These are phyloP conservation scores for Artemisia annua DNA, from an alignment of 129 eudicot species.

Conservation along the genomic window DNA sequence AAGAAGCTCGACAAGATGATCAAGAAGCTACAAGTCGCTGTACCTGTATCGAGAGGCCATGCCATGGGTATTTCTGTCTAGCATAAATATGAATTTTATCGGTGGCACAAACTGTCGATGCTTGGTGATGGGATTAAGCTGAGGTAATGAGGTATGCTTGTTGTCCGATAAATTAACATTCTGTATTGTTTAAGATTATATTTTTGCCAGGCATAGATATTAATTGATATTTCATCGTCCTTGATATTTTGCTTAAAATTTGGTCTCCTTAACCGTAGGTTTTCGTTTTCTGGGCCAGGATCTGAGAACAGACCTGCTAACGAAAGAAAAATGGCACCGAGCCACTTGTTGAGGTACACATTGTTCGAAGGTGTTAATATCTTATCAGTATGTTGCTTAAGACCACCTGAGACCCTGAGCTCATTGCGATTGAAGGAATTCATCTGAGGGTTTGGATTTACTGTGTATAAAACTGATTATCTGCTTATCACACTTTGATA, in stretches of 20 bases:
- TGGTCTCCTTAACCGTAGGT: background rate
- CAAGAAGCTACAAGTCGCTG: conserved; percentile 39
- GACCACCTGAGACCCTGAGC: conserved; percentile 61
- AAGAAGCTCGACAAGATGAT: conserved; percentile 44
- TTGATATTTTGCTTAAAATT: background rate
- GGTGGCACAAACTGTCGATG: background rate
- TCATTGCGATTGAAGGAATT: conserved; percentile 41
- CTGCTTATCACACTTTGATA: too few relatives aligned
- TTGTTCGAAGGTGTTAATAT: conserved; percentile 64
- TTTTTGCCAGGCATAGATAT: background rate
- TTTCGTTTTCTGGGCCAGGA: background rate
- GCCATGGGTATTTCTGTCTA: conserved; percentile 33
- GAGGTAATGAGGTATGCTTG: conserved; percentile 5
- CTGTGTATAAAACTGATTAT: background rate
- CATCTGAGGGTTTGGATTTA: conserved; percentile 55
- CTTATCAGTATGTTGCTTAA: conserved; percentile 62
- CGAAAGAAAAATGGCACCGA: conserved; percentile 54
- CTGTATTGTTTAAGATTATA: background rate
- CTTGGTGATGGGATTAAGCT: conserved; percentile 13
- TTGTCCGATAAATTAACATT: background rate
- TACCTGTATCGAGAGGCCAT: conserved; percentile 50
- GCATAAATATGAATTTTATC: conserved; percentile 8
- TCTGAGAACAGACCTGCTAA: conserved; percentile 31
- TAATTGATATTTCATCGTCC: background rate
- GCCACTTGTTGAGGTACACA: conserved; percentile 46